Evolutionary conservation across 768 basidiomycete species (phyloP), one percentile per base, ranked within the genome.

Genomic region (Amyloporia xantha): DNA sequence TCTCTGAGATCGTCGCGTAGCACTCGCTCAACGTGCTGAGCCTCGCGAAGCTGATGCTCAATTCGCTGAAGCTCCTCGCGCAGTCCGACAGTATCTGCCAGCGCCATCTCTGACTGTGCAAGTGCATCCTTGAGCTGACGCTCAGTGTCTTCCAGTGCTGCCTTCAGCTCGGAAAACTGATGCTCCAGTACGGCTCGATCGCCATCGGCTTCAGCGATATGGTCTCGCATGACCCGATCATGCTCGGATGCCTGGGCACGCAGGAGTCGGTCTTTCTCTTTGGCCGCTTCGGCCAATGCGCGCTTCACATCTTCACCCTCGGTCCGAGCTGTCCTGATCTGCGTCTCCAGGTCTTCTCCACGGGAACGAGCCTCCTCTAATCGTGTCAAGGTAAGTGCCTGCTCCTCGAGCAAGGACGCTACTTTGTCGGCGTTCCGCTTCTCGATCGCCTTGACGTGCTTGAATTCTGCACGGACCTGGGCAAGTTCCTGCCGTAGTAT

Each of bases 131-230:
- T 82, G 15, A 88, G 61, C 55, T 85, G 78, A 9, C 76, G 74
- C 46, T 80, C 76, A 12, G 74, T 71, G 49, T 76, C 72, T 48
- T 85, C 86, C 43, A 84, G 67, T 6, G 74, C 72, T 1, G 79
- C 79, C 54, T 77, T 76, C 30, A 89, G 68, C 61, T 89, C 87
- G 35, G 77, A 80, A 62, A 87, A 84, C 63, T 92, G 87, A 43
- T 93, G 82, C 66, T 96, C 92, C 40, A 96, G 71, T 12, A 95
- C 91, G 0, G 93, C 92, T 6, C 91, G 79, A 63, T 97, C 93
- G 1, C 92, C 89, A 59, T 96, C 91, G 12, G 92, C 89, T 65
- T 98, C 94, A 2, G 87, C 87, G 47, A 87, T 84, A 58, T 93
- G 88, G 62, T 96, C 92, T 1, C 91, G 79, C 53, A 96, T 80